Percentiles rank a stretch among this genome's conserved stretches.
phyloP scores from a whole-genome alignment of 2,329 filamentous ascomycete genomes.

The Didymella keratinophila region DNA sequence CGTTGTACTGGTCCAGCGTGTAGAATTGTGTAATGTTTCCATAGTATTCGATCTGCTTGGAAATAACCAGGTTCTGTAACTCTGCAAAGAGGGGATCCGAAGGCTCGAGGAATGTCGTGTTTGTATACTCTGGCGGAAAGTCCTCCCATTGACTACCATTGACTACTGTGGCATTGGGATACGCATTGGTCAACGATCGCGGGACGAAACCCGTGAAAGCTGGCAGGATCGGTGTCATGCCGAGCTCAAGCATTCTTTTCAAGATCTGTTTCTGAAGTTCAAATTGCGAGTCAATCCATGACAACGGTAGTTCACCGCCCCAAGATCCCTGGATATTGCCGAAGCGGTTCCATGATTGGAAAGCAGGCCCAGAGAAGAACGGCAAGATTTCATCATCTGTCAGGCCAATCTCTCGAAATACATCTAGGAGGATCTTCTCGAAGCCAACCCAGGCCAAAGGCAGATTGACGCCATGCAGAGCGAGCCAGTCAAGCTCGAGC shows the following conservation, averaged over 20 bases:
- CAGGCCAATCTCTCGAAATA: constrained; percentile 58
- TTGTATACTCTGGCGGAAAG: constrained; percentile 54
- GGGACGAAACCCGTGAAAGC: not conserved
- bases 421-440: constrained; percentile 32
- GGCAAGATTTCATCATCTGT: constrained; percentile 54
- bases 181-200: constrained; percentile 46
- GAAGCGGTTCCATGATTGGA: constrained; percentile 63
- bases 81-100: constrained; percentile 54
- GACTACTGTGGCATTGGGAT: constrained; percentile 55
- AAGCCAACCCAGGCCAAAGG: constrained; percentile 49
- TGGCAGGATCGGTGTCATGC: not conserved
- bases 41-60: constrained; percentile 57
- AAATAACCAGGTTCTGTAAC: constrained; percentile 33
- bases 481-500: constrained; percentile 61
- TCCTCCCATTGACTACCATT: constrained; percentile 56
- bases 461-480: constrained; percentile 57
- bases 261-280: not conserved
- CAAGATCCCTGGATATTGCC: constrained; percentile 58
- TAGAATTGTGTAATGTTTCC: constrained; percentile 60
- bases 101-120: constrained; percentile 59
- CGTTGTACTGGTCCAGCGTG: constrained; percentile 63
- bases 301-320: not conserved
- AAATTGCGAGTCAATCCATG: not conserved
- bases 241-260: not conserved
- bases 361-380: constrained; percentile 61